phyloP scores from a whole-genome alignment of 257 asterid species.

The Solanum chiquidenum region DNA sequence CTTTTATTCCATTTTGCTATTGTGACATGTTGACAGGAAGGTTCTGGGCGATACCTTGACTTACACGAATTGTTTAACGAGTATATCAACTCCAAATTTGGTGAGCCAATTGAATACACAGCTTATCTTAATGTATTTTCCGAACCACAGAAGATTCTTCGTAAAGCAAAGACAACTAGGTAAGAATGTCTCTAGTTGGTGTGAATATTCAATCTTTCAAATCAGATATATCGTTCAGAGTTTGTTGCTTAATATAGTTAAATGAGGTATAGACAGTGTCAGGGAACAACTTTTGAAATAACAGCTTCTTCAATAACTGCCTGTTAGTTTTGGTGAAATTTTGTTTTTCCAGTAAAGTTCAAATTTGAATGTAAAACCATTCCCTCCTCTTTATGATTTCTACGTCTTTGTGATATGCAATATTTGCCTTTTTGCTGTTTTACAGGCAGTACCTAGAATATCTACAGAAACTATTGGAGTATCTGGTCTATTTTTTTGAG shows the following conservation, averaged over 20 bases:
- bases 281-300: background rate
- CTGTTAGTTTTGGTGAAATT: background rate
- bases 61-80: constrained; percentile 80
- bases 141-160: constrained; percentile 45
- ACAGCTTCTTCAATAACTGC: background rate
- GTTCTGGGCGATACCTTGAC: constrained; percentile 86
- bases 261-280: background rate
- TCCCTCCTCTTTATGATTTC: background rate
- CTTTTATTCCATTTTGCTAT: background rate
- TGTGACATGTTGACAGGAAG: constrained; percentile 45
- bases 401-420: background rate
- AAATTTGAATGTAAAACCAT: background rate
- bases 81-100: constrained; percentile 81
- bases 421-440: constrained; percentile 10
- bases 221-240: background rate
- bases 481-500: constrained; percentile 64
- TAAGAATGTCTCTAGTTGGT: constrained; percentile 8
- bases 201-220: background rate
- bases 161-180: constrained; percentile 72
- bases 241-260: background rate
- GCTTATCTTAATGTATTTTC: constrained; percentile 74
- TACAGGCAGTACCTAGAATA: constrained; percentile 74
- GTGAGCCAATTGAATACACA: constrained; percentile 70
- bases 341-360: background rate
- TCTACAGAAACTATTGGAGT: constrained; percentile 68